Evolutionary conservation across 208 protist species (phyloP).

Genomic region (Borovskyia barvae): DNA sequence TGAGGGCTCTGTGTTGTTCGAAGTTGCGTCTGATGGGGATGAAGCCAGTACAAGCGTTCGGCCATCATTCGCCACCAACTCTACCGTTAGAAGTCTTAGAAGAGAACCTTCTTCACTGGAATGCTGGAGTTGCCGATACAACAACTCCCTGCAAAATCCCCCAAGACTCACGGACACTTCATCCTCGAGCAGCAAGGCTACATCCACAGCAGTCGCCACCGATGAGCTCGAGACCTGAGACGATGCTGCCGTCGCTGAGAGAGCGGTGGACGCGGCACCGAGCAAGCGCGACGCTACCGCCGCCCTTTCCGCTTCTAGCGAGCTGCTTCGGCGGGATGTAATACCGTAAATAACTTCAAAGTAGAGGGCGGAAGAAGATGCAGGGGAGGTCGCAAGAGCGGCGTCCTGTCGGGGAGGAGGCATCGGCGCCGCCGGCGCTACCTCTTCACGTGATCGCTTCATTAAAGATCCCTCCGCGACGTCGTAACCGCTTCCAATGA

Average conservation of each 20-base stretch:
- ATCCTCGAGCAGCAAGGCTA: conserved; percentile 22
- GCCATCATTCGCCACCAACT: conserved; percentile 70
- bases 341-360: conserved; percentile 31
- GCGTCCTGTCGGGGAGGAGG: neutral
- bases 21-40: neutral
- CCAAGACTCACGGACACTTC: conserved; percentile 22
- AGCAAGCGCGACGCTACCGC: conserved; percentile 23
- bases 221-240: neutral
- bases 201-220: conserved; percentile 6
- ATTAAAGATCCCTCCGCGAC: too few species aligned
- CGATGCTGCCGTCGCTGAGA: neutral
- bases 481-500: too few species aligned
- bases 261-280: neutral
- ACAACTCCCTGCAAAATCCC: conserved; percentile 23
- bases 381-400: neutral
- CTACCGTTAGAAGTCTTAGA: conserved; percentile 48
- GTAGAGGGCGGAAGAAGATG: conserved; percentile 16
- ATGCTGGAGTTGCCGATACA: conserved; percentile 25
- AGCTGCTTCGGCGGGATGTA: conserved; percentile 23
- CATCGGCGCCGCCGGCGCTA: neutral
- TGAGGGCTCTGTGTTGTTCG: neutral
- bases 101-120: conserved; percentile 30
- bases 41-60: conserved; percentile 47
- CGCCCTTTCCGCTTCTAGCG: conserved; percentile 24
- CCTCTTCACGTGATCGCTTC: conserved; percentile 16